Conservation (phyloP, 129 eudicot species). For the Arctium minus region DNA sequence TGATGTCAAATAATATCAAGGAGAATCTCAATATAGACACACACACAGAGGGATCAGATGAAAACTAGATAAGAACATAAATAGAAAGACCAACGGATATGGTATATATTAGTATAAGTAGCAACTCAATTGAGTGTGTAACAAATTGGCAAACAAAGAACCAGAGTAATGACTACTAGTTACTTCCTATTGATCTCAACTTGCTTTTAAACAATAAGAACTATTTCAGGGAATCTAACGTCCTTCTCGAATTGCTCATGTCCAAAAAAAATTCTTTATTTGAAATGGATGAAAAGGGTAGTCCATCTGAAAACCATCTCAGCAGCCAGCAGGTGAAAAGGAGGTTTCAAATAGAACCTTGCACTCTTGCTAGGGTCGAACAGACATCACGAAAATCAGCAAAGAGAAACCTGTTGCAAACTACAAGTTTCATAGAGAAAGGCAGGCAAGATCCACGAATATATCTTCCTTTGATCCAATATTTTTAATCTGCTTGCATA, state of each 20-base stretch:
- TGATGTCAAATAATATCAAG: neutral
- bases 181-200: neutral
- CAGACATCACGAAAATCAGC: neutral
- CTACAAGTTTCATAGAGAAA: neutral
- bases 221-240: neutral
- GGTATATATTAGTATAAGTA: conserved; percentile 6
- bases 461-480: neutral
- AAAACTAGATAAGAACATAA: neutral
- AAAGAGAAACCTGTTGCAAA: neutral
- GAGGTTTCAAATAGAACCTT: neutral
- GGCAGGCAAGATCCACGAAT: neutral
- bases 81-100: conserved; percentile 9
- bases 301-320: neutral
- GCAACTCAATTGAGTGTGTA: conserved; percentile 5
- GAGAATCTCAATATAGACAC: neutral
- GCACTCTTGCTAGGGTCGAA: neutral
- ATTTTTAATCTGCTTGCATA: neutral
- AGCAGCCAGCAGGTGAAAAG: neutral
- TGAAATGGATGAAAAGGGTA: neutral
- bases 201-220: neutral
- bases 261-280: neutral
- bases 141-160: conserved; percentile 8
- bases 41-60: conserved; percentile 2
- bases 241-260: neutral
- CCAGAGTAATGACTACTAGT: neutral